Percentiles rank a stretch among this genome's conserved stretches.
Evolutionary conservation across 1,139 yeast genomes (phyloP).

Genomic region (Yamadazyma epiphylla): DNA sequence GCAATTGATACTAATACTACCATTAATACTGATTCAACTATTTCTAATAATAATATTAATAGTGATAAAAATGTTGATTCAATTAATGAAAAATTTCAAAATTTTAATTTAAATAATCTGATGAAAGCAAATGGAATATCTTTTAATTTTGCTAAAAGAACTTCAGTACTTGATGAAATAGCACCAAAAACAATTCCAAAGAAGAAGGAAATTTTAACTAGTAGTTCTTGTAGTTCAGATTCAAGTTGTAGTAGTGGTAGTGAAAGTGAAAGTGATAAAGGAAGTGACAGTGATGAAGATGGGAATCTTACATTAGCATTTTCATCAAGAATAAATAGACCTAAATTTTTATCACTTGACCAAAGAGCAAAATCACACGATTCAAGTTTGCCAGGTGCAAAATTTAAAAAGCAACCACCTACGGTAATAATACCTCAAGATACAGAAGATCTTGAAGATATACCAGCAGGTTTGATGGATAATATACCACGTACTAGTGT

Average conservation of each 20-base stretch:
- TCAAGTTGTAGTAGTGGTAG: constrained; percentile 1
- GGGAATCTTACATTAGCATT: constrained; percentile 55
- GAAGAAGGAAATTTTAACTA: too few species aligned
- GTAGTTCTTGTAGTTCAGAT: constrained; percentile 2
- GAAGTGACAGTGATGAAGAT: constrained; percentile 35
- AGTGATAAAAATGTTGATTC: constrained; percentile 7
- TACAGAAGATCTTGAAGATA: constrained; percentile 39
- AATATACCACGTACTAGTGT: constrained; percentile 21
- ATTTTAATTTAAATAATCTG: constrained; percentile 35
- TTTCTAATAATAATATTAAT: constrained; percentile 11
- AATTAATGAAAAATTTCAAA: constrained; percentile 32
- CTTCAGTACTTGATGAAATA: constrained; percentile 12
- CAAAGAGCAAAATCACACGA: constrained; percentile 45
- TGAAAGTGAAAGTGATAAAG: constrained; percentile 19
- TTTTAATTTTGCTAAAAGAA: constrained; percentile 8
- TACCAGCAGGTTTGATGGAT: constrained; percentile 36
- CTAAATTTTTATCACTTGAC: constrained; percentile 31
- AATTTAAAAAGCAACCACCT: constrained; percentile 6
- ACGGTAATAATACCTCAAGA: constrained; percentile 14
- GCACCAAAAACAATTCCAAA: constrained; percentile 18
- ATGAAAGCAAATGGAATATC: constrained; percentile 24
- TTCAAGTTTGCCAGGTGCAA: constrained; percentile 27
- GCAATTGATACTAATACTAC: constrained; percentile 3
- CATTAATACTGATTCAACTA: constrained; percentile 3
- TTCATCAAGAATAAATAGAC: constrained; percentile 38